Conservation (phyloP, 192 early-diverging fungal species). For the Backusella tuberculispora region DNA sequence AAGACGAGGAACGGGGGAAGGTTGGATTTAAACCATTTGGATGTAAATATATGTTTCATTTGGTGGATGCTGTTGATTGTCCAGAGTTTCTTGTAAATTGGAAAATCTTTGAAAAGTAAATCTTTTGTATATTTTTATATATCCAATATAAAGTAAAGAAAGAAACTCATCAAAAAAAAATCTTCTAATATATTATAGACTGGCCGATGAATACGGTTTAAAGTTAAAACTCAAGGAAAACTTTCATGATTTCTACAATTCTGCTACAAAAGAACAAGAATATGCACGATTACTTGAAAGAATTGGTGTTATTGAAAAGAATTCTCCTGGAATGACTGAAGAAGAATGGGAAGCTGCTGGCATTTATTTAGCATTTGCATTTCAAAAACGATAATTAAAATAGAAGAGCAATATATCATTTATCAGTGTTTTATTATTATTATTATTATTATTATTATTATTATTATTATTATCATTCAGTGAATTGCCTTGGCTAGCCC, state of each 20-base stretch:
- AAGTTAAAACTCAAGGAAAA: conserved; percentile 70
- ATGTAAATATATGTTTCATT: conserved; percentile 86
- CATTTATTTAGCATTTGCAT: conserved; percentile 75
- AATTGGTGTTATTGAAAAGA: conserved; percentile 82
- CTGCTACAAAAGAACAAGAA: conserved; percentile 58
- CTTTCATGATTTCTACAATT: conserved; percentile 85
- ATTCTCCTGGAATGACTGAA: conserved; percentile 57
- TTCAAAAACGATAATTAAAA: conserved; percentile 52
- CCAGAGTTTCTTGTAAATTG: conserved; percentile 94
- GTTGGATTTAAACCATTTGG: conserved; percentile 70
- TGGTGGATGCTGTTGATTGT: conserved; percentile 96
- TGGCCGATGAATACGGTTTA: conserved; percentile 85
- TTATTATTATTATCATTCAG: too few species aligned
- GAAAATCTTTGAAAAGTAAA: conserved; percentile 73
- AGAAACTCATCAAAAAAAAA: too few species aligned
- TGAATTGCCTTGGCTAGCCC: background rate
- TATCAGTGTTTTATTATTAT: background rate
- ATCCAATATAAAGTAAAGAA: background rate
- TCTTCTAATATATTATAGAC: conserved; percentile 42
- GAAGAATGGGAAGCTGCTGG: conserved; percentile 96
- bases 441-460: background rate
- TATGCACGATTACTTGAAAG: conserved; percentile 66
- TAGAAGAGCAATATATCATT: too few species aligned
- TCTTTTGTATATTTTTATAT: background rate
- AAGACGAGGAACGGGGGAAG: conserved; percentile 27